A percentile compares a stretch with the other conserved stretches of the same genome.
phyloP scores from a whole-genome alignment of 179 eudicot species.

The Camellia oleifera region DNA sequence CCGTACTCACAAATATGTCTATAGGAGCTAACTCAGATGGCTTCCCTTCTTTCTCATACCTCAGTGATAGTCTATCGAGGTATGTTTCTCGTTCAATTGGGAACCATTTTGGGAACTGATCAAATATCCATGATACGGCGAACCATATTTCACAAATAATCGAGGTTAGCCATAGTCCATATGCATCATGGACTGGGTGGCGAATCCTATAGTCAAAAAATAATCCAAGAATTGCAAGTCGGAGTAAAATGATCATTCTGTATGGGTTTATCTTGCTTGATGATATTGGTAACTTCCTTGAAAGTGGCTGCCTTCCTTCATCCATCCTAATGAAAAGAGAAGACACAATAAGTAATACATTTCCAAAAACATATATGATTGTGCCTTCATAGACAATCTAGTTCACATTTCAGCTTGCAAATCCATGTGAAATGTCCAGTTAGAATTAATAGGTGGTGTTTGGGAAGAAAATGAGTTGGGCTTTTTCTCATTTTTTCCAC shows the following conservation, averaged over 20 bases:
- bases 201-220: constrained; percentile 68
- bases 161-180: constrained; percentile 64
- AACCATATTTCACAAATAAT: constrained; percentile 81
- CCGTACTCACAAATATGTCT: constrained; percentile 82
- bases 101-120: constrained; percentile 78
- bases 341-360: background rate
- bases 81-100: constrained; percentile 77
- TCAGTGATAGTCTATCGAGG: constrained; percentile 68
- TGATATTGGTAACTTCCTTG: constrained; percentile 65
- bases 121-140: constrained; percentile 75
- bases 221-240: constrained; percentile 57
- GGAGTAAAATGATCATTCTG: constrained; percentile 61
- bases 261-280: constrained; percentile 81
- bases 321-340: constrained; percentile 48
- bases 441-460: too few relatives aligned
- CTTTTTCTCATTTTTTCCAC: too few relatives aligned
- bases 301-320: constrained; percentile 80
- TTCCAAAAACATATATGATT: background rate
- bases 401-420: background rate
- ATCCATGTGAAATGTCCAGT: too few relatives aligned
- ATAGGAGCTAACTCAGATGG: constrained; percentile 74
- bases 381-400: background rate
- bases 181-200: constrained; percentile 72
- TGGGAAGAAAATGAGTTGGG: too few relatives aligned
- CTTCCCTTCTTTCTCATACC: constrained; percentile 90